Base-by-base conservation (phyloP, 768 basidiomycete species). In the Aureoboletus auriporus region DNA sequence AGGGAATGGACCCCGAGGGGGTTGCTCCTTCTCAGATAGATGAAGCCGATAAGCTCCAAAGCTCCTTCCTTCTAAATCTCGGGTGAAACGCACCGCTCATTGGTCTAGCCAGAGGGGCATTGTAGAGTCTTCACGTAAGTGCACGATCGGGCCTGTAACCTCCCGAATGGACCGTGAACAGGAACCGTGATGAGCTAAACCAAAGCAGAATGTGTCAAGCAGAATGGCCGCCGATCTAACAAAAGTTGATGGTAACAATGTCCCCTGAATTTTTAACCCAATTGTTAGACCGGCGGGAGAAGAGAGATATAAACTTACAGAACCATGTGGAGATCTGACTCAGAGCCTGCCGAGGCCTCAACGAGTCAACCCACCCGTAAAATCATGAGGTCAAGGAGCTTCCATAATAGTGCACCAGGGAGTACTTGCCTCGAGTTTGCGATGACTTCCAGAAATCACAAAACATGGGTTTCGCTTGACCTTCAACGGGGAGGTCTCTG, bases 381-480 rank as follows among this genome's bases (percentile, higher is more conserved):
- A 44, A 29, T 40, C 30, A 23, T 10, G 45, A 38, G 40, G 42
- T 29, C 48, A 37, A 49, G 42, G 45, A 20, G 43, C 60, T 65
- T 63, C 63, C 62, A 62, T 63, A 62, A 55, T 64, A 57, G 55
- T 44, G 26, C 23, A 47, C 42, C 43, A 51, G 43, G 56, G 58
- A 34, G 43, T 30, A 47, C 36, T 45, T 48, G 54, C 60, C 49
- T 58, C 39, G 50, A 47, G 50, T 50, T 59, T 47, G 44, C 28
- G 46, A 31, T 36, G 50, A 43, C 39, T 51, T 47, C 26, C n/a
- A 20, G 44, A 47, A 41, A 47, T 46, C 54, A 53, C 30, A 16
- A 59, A 52, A 44, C 17, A 41, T 42, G 31, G 17, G 30, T 45
- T 39, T 39, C 30, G n/a, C 43, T 16, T 29, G 23, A 23, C 37